Evolutionary conservation across 441 rosid genomes (phyloP).

Genomic region (Erodium texanum): DNA sequence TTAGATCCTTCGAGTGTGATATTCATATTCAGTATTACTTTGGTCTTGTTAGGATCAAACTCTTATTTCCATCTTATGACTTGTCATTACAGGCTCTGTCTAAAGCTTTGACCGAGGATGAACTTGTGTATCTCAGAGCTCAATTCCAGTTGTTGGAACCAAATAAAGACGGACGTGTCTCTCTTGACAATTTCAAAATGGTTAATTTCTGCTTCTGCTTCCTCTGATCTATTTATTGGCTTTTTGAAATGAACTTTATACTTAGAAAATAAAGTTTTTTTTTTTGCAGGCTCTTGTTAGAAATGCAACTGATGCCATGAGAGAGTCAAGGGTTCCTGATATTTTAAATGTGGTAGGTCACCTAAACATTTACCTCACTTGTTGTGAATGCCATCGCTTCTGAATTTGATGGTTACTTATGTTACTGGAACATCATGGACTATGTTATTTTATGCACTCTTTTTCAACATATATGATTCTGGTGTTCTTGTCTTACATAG

Average conservation of each 20-base stretch:
- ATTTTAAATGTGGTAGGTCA: constrained; percentile 55
- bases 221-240: too few relatives aligned
- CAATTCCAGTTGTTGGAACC: constrained; percentile 75
- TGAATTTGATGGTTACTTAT: too few relatives aligned
- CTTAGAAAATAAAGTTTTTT: too few relatives aligned
- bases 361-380: too few relatives aligned
- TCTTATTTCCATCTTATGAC: too few relatives aligned
- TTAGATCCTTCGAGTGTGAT: too few relatives aligned
- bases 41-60: too few relatives aligned
- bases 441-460: too few relatives aligned
- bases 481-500: background rate
- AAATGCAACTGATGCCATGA: constrained; percentile 85
- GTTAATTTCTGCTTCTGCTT: constrained; percentile 26
- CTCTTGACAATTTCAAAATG: constrained; percentile 51
- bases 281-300: constrained; percentile 59
- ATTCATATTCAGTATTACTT: background rate
- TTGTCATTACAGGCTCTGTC: constrained; percentile 93
- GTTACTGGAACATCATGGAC: too few relatives aligned
- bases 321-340: constrained; percentile 68
- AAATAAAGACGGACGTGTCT: constrained; percentile 47
- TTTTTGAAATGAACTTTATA: too few relatives aligned
- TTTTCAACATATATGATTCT: background rate
- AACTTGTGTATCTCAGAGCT: constrained; percentile 47
- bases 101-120: constrained; percentile 60
- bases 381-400: too few relatives aligned